phyloP scores from a whole-genome alignment of 495 filamentous ascomycete species.

The Neurospora africana region DNA sequence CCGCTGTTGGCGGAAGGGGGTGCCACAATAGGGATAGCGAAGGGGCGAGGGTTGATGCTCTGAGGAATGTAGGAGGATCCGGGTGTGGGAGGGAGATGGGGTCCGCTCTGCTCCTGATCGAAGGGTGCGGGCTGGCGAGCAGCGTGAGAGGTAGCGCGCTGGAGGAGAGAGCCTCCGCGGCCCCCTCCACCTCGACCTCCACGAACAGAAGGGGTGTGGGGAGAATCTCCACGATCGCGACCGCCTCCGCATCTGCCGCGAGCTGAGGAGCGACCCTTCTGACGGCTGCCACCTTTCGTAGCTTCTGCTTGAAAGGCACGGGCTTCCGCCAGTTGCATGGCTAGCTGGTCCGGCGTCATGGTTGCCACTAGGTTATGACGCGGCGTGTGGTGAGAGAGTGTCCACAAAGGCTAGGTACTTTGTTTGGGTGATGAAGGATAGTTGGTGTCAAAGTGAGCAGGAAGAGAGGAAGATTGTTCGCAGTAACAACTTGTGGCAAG shows the following conservation, averaged over 20 bases:
- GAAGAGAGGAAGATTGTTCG: not conserved
- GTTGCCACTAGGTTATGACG: not conserved
- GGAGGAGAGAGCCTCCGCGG: not conserved
- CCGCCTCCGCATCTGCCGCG: not conserved
- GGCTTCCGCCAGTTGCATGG: not conserved
- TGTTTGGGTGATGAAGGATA: not conserved
- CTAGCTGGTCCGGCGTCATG: not conserved
- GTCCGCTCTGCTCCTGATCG: not conserved
- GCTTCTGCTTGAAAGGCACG: not conserved
- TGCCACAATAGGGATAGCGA: not conserved
- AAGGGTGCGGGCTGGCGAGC: not conserved
- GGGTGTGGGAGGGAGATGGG: not conserved
- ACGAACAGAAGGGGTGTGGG: not conserved
- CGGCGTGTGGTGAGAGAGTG: not conserved
- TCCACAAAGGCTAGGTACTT: not conserved
- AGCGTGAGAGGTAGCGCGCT: not conserved
- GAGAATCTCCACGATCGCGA: not conserved
- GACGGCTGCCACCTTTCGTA: not conserved
- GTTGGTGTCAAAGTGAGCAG: not conserved
- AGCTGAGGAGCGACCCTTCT: not conserved
- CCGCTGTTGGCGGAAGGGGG: not conserved
- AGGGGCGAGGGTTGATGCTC: not conserved
- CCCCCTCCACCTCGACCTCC: not conserved
- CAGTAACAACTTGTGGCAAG: not conserved
- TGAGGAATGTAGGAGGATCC: not conserved